phyloP scores from a whole-genome alignment of 2,329 filamentous ascomycete genomes.

The Sporothrix dimorphospora region DNA sequence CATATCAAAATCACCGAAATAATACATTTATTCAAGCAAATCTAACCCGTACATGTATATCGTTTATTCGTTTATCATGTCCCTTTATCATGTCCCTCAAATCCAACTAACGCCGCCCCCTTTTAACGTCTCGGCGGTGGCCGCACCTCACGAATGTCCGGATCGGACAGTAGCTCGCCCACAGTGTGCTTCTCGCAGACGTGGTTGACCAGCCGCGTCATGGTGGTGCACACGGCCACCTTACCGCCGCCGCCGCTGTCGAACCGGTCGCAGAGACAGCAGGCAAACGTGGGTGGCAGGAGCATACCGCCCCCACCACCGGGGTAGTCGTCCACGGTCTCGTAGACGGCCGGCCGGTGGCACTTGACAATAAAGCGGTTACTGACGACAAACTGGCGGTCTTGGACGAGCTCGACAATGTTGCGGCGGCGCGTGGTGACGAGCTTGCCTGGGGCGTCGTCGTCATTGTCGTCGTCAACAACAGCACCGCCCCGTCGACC shows the following conservation, averaged over 20 bases:
- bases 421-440: neutral
- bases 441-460: neutral
- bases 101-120: neutral
- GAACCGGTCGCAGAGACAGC: constrained; percentile 39
- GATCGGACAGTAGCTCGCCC: constrained; percentile 36
- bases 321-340: neutral
- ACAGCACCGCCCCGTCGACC: neutral
- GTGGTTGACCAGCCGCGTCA: constrained; percentile 41
- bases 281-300: constrained; percentile 37
- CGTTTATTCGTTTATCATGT: neutral
- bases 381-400: constrained; percentile 40
- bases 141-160: constrained; percentile 36
- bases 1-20: neutral
- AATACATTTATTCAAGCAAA: neutral
- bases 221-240: constrained; percentile 37
- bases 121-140: neutral
- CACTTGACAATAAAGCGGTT: constrained; percentile 46
- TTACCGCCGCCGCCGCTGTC: neutral
- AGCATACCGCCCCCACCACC: neutral
- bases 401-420: constrained; percentile 36
- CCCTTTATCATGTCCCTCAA: neutral
- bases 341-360: constrained; percentile 40
- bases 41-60: neutral
- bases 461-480: neutral
- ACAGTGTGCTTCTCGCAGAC: constrained; percentile 37